Percentiles rank a stretch among this genome's conserved stretches.
These are phyloP conservation scores for Lichtheimia ramosa DNA, from an alignment of 371 early-diverging fungal species.

Conservation along the genomic window DNA sequence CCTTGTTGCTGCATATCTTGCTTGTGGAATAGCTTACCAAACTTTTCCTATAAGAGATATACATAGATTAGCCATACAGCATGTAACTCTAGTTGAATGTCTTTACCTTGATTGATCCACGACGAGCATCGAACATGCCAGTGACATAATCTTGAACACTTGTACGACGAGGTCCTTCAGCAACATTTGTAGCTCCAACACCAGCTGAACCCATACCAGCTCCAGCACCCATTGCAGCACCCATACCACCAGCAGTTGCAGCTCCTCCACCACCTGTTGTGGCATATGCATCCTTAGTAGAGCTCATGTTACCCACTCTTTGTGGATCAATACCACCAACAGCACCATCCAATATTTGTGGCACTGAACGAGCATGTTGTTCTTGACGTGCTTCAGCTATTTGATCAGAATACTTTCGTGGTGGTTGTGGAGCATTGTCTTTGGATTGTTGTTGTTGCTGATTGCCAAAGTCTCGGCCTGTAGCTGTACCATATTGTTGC, in stretches of 20 bases:
- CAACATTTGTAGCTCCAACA: background rate
- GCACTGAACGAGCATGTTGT: background rate
- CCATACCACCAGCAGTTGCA: background rate
- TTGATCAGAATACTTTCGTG: background rate
- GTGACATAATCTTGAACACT: slow-evolving; percentile 7
- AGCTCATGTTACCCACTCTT: background rate
- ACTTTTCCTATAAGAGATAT: slow-evolving; percentile 5
- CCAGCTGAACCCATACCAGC: background rate
- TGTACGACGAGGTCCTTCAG: background rate
- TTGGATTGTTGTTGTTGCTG: background rate
- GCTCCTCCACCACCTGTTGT: too few relatives aligned
- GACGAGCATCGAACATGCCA: slow-evolving; percentile 6
- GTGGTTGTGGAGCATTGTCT: background rate
- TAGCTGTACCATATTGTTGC: background rate
- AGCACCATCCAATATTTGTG: slow-evolving; percentile 3
- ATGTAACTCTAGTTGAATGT: background rate
- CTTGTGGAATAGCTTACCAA: slow-evolving; percentile 5
- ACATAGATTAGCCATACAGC: background rate
- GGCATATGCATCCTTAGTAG: background rate
- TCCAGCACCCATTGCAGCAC: background rate
- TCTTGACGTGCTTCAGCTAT: background rate
- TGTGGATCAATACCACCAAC: background rate
- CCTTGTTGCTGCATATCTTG: background rate
- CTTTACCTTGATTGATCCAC: slow-evolving; percentile 12
- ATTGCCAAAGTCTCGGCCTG: background rate